phyloP scores from a whole-genome alignment of 768 basidiomycete species.

The Mycena albidolilacea region DNA sequence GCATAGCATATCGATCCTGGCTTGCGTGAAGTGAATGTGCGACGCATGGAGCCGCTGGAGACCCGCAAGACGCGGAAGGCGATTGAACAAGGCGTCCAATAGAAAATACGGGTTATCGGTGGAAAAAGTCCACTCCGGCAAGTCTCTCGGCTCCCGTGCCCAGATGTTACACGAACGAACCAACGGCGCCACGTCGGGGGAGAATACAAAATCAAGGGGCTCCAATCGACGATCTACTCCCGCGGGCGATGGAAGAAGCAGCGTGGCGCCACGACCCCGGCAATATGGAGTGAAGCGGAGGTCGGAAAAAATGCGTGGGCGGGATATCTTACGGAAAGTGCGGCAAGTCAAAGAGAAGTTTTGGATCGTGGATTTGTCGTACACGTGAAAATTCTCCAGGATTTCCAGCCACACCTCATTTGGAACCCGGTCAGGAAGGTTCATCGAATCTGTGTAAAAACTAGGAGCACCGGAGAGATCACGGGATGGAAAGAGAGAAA shows the following conservation, averaged over 20 bases:
- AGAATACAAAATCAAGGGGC: slow-evolving; percentile 16
- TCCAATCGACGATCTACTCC: slow-evolving; percentile 1
- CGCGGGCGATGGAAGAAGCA: neutral
- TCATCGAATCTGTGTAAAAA: too few species aligned
- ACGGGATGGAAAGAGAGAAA: too few species aligned
- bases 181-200: neutral
- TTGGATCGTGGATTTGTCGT: neutral
- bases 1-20: slow-evolving; percentile 7
- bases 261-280: neutral
- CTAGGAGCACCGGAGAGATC: too few species aligned
- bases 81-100: neutral
- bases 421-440: neutral
- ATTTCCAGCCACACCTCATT: slow-evolving; percentile 12
- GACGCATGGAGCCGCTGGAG: neutral
- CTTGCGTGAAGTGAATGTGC: slow-evolving; percentile 7
- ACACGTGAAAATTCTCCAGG: neutral
- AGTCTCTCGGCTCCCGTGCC: neutral
- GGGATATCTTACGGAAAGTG: neutral
- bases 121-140: neutral
- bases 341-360: slow-evolving; percentile 14
- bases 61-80: neutral
- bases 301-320: slow-evolving; percentile 3
- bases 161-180: neutral
- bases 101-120: slow-evolving; percentile 1
- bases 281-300: slow-evolving; percentile 5